Evolutionary conservation across 2,329 filamentous ascomycete genomes (phyloP), one percentile per base, ranked within the genome.

Genomic region (Talaromyces sp.): DNA sequence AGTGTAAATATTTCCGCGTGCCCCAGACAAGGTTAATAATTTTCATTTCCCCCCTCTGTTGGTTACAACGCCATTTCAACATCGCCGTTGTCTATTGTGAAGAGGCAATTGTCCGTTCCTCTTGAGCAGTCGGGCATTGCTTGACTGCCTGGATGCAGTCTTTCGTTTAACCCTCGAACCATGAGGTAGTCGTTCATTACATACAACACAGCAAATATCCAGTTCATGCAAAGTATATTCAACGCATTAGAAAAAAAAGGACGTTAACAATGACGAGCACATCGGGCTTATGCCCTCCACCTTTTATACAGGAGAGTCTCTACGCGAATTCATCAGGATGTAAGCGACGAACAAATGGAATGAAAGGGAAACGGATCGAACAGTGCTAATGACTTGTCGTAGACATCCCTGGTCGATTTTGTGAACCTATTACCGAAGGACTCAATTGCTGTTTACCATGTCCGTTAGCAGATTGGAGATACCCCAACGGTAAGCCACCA

Each of bases 391-490:
- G 31, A 47, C 45, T 27, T 7, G 6, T 35, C 19, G 35, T 50
- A 90, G 88, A 85, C 72, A 74, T 87, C 47, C 79, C 81, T 24
- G 88, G 88, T 65, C 84, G 89, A 66, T 83, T 88, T 68, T 91
- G 84, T 75, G 79, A 85, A 54, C 70, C 75, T 0, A 70, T 84
- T 14, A 5, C 22, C 10, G 11, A 82, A 82, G 41, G 70, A n/a
- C 27, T 88, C 4, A 82, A 82, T 41, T 99, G 95, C 77, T 99
- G 95, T 76, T 78, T 99, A 65, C 95, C 95, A 67, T 99, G 95
- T 76, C 95, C 95, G 37, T 83, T 91, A 72, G 90, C 90, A 11
- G 87, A 94, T 65, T 98, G 90, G 89, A 78, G 85, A 48, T 90
- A 89, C 70, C 82, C 83, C 24, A 79, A 85, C 66, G 79, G 85